Percentiles rank a stretch among this genome's conserved stretches.
phyloP scores from a whole-genome alignment of 208 protist genomes.

The Leishmania braziliensis region DNA sequence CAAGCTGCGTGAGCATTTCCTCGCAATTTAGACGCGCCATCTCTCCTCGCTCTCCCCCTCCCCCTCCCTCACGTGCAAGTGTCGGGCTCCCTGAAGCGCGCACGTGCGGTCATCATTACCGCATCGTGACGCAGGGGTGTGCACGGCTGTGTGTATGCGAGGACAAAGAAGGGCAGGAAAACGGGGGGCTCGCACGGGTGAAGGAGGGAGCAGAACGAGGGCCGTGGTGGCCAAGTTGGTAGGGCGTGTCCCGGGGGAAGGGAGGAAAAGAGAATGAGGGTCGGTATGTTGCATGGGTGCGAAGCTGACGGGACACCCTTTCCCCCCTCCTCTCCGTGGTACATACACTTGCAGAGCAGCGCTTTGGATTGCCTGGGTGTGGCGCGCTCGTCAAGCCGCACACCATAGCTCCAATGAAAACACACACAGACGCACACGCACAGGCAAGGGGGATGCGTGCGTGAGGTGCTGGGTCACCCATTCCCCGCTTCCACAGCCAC shows the following conservation, averaged over 20 bases:
- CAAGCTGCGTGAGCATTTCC: slow-evolving; percentile 62
- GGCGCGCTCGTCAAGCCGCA: neutral
- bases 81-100: neutral
- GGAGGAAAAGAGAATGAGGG: no score
- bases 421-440: slow-evolving; percentile 3
- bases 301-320: no score
- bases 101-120: neutral
- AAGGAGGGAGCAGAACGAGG: no score
- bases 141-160: neutral
- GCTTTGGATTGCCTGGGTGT: neutral
- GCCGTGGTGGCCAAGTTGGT: no score
- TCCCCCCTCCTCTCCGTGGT: neutral
- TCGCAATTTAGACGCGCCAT: slow-evolving; percentile 35
- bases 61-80: neutral
- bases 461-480: neutral
- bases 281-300: no score
- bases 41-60: neutral
- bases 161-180: neutral
- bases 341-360: neutral
- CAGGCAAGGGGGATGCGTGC: neutral
- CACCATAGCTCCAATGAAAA: neutral
- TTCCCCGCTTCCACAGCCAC: neutral
- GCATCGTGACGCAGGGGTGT: neutral
- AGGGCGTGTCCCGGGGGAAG: no score
- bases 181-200: no score